A percentile compares a stretch with the other conserved stretches of the same genome.
Conservation (phyloP, 495 filamentous ascomycete species). For the Xylaria acuta region DNA sequence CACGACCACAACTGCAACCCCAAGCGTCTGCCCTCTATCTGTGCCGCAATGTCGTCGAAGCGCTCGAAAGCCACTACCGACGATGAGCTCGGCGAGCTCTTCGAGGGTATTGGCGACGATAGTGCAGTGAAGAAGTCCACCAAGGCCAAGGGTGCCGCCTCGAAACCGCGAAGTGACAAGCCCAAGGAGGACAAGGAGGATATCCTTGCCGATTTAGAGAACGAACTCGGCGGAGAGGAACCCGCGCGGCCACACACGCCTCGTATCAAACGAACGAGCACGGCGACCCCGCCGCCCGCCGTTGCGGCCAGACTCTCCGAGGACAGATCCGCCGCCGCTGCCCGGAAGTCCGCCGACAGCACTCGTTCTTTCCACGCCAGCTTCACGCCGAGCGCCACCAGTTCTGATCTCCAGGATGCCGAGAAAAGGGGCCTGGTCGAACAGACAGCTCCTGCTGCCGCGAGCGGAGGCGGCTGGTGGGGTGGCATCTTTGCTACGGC, state of each 20-base stretch:
- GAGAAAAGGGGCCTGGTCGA: conserved; percentile 55
- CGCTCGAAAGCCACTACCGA: conserved; percentile 61
- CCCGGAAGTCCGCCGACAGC: conserved; percentile 78
- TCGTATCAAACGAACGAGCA: conserved; percentile 64
- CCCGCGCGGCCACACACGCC: conserved; percentile 83
- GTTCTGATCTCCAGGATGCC: conserved; percentile 57
- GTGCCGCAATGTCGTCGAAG: conserved; percentile 47
- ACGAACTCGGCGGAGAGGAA: conserved; percentile 69
- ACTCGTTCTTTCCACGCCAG: conserved; percentile 67
- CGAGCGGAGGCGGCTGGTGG: conserved; percentile 84
- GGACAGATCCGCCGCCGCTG: conserved; percentile 44
- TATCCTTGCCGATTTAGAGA: conserved; percentile 84
- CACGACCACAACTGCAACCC: background rate
- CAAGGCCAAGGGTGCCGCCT: conserved; percentile 53
- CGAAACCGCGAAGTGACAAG: conserved; percentile 55
- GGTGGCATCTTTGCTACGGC: conserved; percentile 75
- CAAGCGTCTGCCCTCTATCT: conserved; percentile 11
- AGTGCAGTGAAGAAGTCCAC: conserved; percentile 48
- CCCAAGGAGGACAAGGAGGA: conserved; percentile 71
- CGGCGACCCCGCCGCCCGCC: conserved; percentile 60
- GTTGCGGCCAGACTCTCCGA: conserved; percentile 65
- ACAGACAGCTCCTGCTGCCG: conserved; percentile 42
- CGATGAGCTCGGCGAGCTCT: conserved; percentile 83
- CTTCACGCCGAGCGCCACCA: conserved; percentile 59
- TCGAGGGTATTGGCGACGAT: conserved; percentile 72